These are phyloP conservation scores for Euphorbia pulcherrima DNA, from an alignment of 345 rosid genomes.

Conservation along the genomic window DNA sequence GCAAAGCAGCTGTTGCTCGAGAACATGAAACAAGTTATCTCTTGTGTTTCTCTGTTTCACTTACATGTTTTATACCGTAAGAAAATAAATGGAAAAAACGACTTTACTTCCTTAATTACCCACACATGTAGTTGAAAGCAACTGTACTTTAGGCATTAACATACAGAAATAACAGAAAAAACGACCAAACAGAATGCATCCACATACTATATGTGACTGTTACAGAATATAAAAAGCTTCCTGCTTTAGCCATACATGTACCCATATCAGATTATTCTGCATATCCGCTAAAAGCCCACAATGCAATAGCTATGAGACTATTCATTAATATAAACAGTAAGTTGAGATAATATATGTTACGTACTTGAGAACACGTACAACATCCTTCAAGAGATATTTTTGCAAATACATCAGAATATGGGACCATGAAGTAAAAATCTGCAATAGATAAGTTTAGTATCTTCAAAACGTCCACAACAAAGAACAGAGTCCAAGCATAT, in stretches of 20 bases:
- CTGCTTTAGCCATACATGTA: too few relatives aligned
- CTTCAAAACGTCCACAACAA: neutral
- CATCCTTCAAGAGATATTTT: constrained; percentile 54
- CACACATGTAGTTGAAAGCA: neutral
- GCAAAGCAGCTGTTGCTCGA: neutral
- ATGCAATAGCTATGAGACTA: neutral
- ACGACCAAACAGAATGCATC: neutral
- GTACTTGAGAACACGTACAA: constrained; percentile 60
- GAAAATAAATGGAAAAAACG: neutral
- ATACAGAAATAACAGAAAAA: neutral
- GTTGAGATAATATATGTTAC: constrained; percentile 12
- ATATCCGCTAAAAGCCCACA: neutral
- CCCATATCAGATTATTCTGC: neutral
- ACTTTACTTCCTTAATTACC: neutral
- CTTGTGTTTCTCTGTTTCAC: neutral
- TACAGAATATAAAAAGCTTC: neutral
- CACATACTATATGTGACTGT: neutral
- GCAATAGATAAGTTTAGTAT: constrained; percentile 24
- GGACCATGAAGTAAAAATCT: constrained; percentile 79
- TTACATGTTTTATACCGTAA: neutral
- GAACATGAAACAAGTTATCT: neutral
- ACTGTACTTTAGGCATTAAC: neutral
- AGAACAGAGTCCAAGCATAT: neutral
- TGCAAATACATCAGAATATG: constrained; percentile 60
- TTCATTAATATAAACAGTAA: neutral